Evolutionary conservation across 306 rosid species (phyloP).

Genomic region (Prunus mume): DNA sequence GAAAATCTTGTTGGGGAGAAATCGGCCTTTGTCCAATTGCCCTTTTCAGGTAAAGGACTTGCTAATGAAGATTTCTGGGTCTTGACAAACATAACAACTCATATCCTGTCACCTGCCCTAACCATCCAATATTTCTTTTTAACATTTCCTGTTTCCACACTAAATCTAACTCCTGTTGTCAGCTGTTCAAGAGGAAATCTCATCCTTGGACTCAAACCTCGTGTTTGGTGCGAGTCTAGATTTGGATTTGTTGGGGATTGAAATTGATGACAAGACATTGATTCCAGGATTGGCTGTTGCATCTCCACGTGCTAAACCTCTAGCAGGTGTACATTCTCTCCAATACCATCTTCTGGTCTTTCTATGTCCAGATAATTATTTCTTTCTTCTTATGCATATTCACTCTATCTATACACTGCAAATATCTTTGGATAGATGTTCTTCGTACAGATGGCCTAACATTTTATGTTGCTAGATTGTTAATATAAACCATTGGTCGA

Average conservation of each 20-base stretch:
- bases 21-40: slow-evolving; percentile 96
- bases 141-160: not conserved
- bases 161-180: not conserved
- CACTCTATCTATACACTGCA: not conserved
- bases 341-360: not conserved
- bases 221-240: slow-evolving; percentile 80
- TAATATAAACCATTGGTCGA: not conserved
- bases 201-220: slow-evolving; percentile 44
- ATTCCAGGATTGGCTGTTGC: slow-evolving; percentile 50
- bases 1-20: slow-evolving; percentile 83
- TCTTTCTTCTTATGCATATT: not conserved
- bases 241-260: slow-evolving; percentile 85
- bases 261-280: slow-evolving; percentile 74
- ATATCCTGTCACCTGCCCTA: not conserved
- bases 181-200: slow-evolving; percentile 80
- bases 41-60: slow-evolving; percentile 65
- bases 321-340: slow-evolving; percentile 54
- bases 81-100: not conserved
- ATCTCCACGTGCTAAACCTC: slow-evolving; percentile 72
- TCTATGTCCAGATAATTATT: not conserved
- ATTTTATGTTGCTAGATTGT: not conserved
- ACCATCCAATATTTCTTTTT: not conserved
- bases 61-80: not conserved
- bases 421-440: not conserved
- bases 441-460: not conserved